Percentiles rank a stretch among this genome's conserved stretches.
Conservation (phyloP, 306 rosid genomes). For the Pterocarpus santalinus region DNA sequence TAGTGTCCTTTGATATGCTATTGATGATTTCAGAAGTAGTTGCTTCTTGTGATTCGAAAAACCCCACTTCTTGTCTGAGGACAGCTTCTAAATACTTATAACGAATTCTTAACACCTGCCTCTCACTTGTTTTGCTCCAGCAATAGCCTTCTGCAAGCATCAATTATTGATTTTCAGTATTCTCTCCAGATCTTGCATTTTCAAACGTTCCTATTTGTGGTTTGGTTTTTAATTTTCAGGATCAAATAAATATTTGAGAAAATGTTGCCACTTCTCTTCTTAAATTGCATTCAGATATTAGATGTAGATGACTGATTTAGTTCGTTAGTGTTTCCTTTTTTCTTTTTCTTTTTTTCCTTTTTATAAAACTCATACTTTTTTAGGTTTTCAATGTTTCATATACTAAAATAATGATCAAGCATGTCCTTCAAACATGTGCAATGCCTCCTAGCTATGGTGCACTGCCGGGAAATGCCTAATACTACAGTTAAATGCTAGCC, state of each 20-base stretch:
- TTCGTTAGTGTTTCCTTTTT: not conserved
- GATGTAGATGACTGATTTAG: too few relatives aligned
- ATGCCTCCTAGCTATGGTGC: constrained; percentile 6
- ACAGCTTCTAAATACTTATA: constrained; percentile 93
- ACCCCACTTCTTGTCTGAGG: constrained; percentile 90
- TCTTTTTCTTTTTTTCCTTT: not conserved
- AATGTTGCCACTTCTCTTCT: not conserved
- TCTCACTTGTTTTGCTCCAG: constrained; percentile 98
- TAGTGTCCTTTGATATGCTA: constrained; percentile 88
- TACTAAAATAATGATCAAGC: not conserved
- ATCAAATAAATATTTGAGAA: constrained; percentile 8
- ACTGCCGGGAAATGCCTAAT: not conserved
- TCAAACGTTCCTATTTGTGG: not conserved
- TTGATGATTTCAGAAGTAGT: constrained; percentile 84
- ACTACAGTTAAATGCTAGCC: not conserved
- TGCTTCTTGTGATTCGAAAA: constrained; percentile 89
- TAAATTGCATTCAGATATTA: not conserved
- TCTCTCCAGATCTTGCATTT: not conserved
- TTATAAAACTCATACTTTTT: not conserved
- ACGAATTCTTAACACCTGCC: constrained; percentile 84
- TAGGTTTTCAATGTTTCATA: constrained; percentile 50
- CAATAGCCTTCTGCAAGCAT: constrained; percentile 84
- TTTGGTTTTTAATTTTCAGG: not conserved
- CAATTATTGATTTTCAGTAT: constrained; percentile 5
- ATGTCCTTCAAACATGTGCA: constrained; percentile 2